These are phyloP conservation scores for Cercospora sp. DNA, from an alignment of 2,329 filamentous ascomycete species.

Conservation along the genomic window DNA sequence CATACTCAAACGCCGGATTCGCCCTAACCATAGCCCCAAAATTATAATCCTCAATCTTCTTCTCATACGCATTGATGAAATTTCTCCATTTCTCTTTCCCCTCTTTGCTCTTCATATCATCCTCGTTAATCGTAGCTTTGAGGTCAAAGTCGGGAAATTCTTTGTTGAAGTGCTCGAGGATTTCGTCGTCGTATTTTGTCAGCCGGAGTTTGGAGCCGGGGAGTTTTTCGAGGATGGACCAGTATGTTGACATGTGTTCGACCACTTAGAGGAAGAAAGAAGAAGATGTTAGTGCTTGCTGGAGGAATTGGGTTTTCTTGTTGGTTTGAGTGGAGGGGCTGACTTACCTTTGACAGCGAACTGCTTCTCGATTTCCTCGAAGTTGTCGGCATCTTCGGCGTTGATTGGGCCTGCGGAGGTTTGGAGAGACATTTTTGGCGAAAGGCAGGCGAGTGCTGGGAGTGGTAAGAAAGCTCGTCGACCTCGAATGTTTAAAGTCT, in stretches of 20 bases:
- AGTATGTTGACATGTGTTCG: conserved; percentile 96
- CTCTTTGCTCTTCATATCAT: conserved; percentile 94
- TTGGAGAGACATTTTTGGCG: conserved; percentile 12
- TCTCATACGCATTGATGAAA: conserved; percentile 92
- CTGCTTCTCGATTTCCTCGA: conserved; percentile 85
- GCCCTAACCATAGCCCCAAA: conserved; percentile 91
- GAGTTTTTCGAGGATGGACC: conserved; percentile 88
- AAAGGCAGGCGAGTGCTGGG: not conserved
- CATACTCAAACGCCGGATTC: conserved; percentile 79
- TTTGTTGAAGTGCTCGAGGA: conserved; percentile 80
- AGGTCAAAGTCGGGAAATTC: conserved; percentile 95
- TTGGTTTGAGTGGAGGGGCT: not conserved
- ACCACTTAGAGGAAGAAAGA: conserved; percentile 59
- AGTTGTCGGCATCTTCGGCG: conserved; percentile 65
- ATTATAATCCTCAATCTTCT: conserved; percentile 95
- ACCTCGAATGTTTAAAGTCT: not conserved
- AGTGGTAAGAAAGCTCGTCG: not conserved
- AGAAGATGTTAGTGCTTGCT: not conserved
- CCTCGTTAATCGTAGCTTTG: conserved; percentile 76
- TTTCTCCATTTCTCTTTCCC: conserved; percentile 94
- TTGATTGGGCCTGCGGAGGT: conserved; percentile 36
- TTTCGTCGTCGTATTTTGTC: conserved; percentile 93
- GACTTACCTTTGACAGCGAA: conserved; percentile 87
- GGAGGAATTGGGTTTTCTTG: not conserved
- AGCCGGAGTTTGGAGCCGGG: conserved; percentile 85